Evolutionary conservation across 2,329 filamentous ascomycete species (phyloP), one percentile per base, ranked within the genome.

Genomic region (Cercospora brassicicola): DNA sequence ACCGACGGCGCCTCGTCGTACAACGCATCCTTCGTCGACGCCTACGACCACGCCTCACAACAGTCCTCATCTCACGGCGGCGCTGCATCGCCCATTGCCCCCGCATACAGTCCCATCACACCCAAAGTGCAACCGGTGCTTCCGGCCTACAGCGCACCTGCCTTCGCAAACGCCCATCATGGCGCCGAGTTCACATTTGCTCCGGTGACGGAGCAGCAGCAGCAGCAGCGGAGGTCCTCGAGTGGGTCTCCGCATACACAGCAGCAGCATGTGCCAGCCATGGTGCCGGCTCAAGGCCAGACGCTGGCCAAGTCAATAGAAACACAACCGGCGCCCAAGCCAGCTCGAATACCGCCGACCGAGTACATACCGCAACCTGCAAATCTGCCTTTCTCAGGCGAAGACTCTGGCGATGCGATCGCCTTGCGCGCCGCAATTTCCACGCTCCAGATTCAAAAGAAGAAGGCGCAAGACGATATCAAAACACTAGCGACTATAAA

Each of bases 361-460:
- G 69, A 76, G 39, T 83, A 82, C 73, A 81, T 80, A 33, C 76
- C 78, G 13, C 80, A 79, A 66, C 83, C 83, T 28, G 74, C 80
- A 26, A 78, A 82, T 18, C 76, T 81, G 53, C 80, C 83, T 7
- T 84, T 85, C 72, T 80, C 80, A 20, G 80, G 81, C 72, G 81
- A 79, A 68, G 81, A 84, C 61, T 96, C 96, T 76, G 89, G 92
- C 7, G 94, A 98, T 82, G 93, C 91, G 26, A 90, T 97, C 68
- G 94, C 94, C 4, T 85, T 97, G 68, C 89, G 90, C 72, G 92
- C 91, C 28, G 92, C 94, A 56, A 93, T 97, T 68, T 90, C 92
- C 8, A 89, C 97, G 62, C 84, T 98, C 57, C 93, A 96, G 81
- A 85, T 96, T 72, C 94, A 98, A 82, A 89, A 89, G 71, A 88